A percentile compares a stretch with the other conserved stretches of the same genome.
phyloP scores from a whole-genome alignment of 2,329 filamentous ascomycete species.

The Laburnicola sp. region DNA sequence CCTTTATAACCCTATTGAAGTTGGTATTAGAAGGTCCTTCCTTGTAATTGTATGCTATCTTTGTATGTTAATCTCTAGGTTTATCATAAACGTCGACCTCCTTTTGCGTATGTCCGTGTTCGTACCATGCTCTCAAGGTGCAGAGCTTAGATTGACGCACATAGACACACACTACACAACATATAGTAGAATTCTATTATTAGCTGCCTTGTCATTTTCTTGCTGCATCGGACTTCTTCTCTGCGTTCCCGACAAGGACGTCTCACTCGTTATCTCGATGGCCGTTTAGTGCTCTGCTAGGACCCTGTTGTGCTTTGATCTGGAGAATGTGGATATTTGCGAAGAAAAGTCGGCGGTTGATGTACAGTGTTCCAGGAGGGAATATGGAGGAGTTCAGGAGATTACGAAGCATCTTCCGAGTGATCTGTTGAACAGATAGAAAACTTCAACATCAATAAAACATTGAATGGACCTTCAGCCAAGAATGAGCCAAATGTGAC shows the following conservation, averaged over 20 bases:
- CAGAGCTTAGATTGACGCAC: conserved; percentile 61
- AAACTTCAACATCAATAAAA: no score
- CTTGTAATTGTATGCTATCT: conserved; percentile 68
- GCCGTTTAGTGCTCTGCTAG: conserved; percentile 47
- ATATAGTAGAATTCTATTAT: conserved; percentile 61
- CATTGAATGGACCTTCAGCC: no score
- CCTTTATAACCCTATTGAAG: no score
- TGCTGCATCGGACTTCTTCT: conserved; percentile 66
- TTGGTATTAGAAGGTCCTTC: no score
- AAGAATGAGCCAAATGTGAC: no score
- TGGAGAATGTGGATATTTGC: conserved; percentile 45
- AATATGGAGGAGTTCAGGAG: conserved; percentile 1
- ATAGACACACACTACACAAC: conserved; percentile 53
- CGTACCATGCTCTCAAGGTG: conserved; percentile 17
- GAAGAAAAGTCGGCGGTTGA: conserved; percentile 48
- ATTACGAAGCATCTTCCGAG: neutral
- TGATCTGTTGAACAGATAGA: neutral
- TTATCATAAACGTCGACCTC: conserved; percentile 60
- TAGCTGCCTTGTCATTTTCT: conserved; percentile 62
- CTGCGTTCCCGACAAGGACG: conserved; percentile 36
- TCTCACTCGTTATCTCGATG: conserved; percentile 50
- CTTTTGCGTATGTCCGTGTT: conserved; percentile 41
- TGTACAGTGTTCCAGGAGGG: conserved; percentile 39
- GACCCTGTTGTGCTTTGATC: conserved; percentile 51
- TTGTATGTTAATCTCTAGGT: conserved; percentile 47